Base-by-base conservation (phyloP, 345 rosid genomes). In the Lepidium sativum region DNA sequence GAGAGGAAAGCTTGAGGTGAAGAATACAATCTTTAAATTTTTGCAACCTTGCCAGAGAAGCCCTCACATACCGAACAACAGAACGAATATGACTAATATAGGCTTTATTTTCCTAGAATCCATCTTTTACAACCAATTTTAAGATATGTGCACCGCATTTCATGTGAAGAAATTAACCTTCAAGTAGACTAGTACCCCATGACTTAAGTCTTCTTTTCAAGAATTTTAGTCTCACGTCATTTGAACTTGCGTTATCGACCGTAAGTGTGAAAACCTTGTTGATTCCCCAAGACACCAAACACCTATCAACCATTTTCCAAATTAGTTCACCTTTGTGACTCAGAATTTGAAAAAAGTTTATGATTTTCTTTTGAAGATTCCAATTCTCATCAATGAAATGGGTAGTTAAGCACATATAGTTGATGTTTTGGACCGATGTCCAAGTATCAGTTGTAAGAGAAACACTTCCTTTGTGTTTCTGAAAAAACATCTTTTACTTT, bases 261-360 rank as follows among this genome's bases (percentile, higher is more conserved):
- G 34, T 67, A 0, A 76, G 8, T 6, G 55, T 57, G 15, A 66
- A 50, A n/a, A 70, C 62, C 34, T 38, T 71, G 6, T 5, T 54
- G 15, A 71, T 42, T 4, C 41, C 69, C 73, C 65, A 76, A 33
- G 20, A 16, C 21, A 48, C 7, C 9, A 3, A 23, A 23, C 25
- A 23, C 3, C 25, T 3, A 0, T 23, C 25, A 23, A 64, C 1
- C 27, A 37, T 9, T 9, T 63, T 59, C 2, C 50, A 68, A 8
- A 75, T 57, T 0, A 51, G 2, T 10, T 65, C 51, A 2, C 60
- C 23, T 14, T 35, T 50, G 2, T 52, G 69, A 39, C 48, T 64
- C 1, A 16, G 27, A 20, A 64, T 51, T 4, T 51, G 69, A 8
- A 12, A 50, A 51, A 51, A 40, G 11, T 35, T 63, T 1, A 52